Evolutionary conservation across 768 basidiomycete genomes (phyloP).

Genomic region (Brasilioporus rufonigricans): DNA sequence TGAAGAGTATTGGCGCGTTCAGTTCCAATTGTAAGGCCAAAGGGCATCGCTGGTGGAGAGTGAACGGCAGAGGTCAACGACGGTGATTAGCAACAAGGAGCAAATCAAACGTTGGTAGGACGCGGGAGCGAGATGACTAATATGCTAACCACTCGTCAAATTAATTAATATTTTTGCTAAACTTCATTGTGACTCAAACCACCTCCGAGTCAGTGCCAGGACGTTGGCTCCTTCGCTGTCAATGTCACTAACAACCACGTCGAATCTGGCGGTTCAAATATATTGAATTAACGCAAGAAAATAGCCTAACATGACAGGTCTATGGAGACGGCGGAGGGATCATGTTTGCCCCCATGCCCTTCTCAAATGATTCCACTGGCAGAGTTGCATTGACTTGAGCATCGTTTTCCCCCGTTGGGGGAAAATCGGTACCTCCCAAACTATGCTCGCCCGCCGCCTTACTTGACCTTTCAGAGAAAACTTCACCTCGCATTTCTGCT

Average conservation of each 20-base stretch:
- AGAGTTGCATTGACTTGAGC: not conserved
- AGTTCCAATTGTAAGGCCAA: conserved; percentile 76
- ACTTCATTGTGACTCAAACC: not conserved
- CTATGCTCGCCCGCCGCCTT: not conserved
- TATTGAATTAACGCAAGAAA: not conserved
- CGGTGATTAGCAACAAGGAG: conserved; percentile 27
- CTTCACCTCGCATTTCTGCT: not conserved
- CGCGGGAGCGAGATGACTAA: conserved; percentile 26
- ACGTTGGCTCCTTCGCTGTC: not conserved
- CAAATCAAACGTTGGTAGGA: conserved; percentile 20
- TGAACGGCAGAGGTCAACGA: conserved; percentile 23
- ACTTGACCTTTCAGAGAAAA: not conserved
- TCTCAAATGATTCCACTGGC: not conserved
- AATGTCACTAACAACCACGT: not conserved
- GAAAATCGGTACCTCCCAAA: not conserved
- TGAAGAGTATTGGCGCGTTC: conserved; percentile 72
- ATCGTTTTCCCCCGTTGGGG: not conserved
- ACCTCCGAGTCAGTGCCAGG: too few species aligned
- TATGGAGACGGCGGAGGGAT: not conserved
- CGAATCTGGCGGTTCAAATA: not conserved
- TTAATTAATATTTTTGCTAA: conserved; percentile 1
- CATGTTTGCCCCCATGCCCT: not conserved
- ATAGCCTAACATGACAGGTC: conserved; percentile 3
- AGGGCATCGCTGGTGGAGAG: conserved; percentile 48
- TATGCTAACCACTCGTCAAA: conserved; percentile 15